Base-by-base conservation (phyloP, 768 basidiomycete genomes). In the Suillus weaverae region DNA sequence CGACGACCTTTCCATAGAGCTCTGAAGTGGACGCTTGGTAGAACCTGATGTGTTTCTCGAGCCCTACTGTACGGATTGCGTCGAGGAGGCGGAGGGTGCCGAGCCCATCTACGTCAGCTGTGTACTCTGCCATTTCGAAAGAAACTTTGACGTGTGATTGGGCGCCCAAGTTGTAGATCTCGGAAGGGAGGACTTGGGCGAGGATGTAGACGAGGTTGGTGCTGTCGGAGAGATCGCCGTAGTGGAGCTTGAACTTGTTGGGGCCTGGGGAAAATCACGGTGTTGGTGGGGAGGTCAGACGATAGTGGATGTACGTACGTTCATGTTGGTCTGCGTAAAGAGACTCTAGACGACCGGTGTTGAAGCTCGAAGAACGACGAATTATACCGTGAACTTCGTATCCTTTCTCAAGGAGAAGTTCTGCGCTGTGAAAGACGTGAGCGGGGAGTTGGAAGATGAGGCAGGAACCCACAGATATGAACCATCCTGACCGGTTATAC, bases 41-140 rank as follows among this genome's bases (percentile, higher is more conserved):
- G 84, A 99, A 99, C 55, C 92, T 89, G 71, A 94, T 85, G 79
- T 96, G 91, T 71, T 91, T 89, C 75, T 96, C 92, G 64, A 99
- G 86, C 4, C 96, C 96, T 75, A 94, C 95, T 8, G 97, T 99
- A 48, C 96, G 89, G 77, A 99, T 89, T 62, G 96, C 96, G 72
- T 99, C 97, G 64, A 99, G 89, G 65, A 99, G 86, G 70, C 97
- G 93, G 60, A 99, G 87, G 8, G 96, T 99, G 62, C 96, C 97
- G 46, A 99, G 84, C 8, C 90, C 96, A 71, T 99, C 97, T 53
- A 99, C 95, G 72, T 99, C 96, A 59, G 93, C 95, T 0, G 97
- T 99, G 81, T 99, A 99, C 79, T 99, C 96, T 32, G 97, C 92
- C 94, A 99, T 97, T 78, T 98, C 97, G 77, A 99, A 99, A 32